phyloP scores from a whole-genome alignment of 2,329 filamentous ascomycete genomes.

The Oidium heveae region DNA sequence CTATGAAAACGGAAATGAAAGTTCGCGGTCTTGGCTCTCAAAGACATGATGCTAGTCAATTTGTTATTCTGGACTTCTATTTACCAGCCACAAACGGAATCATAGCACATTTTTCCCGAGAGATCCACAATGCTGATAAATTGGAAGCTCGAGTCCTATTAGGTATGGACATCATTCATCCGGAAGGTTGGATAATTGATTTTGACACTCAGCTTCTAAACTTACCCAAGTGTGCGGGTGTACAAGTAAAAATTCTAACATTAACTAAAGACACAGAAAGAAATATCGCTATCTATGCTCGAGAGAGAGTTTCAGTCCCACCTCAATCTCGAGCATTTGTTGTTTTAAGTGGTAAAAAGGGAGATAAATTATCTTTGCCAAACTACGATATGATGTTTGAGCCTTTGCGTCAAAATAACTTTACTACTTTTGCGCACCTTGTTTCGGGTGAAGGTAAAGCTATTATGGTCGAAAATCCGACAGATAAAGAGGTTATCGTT shows the following conservation, averaged over 20 bases:
- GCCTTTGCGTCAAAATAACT: not conserved
- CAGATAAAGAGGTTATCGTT: not conserved
- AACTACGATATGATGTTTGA: not conserved
- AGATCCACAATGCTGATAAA: not conserved
- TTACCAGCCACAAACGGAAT: too few relatives aligned
- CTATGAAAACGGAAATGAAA: not conserved
- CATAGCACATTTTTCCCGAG: too few relatives aligned
- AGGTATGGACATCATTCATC: not conserved
- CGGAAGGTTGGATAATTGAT: not conserved
- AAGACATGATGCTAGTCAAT: too few relatives aligned
- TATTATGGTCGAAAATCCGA: not conserved
- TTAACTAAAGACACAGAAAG: too few relatives aligned
- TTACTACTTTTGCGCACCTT: not conserved
- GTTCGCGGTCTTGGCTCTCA: too few relatives aligned
- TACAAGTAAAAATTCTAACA: not conserved
- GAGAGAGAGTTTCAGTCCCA: too few relatives aligned
- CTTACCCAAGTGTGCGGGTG: not conserved
- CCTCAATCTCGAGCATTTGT: not conserved
- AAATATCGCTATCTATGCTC: too few relatives aligned
- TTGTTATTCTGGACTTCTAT: too few relatives aligned
- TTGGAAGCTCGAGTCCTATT: not conserved
- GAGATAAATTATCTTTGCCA: not conserved
- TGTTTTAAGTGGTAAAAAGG: not conserved
- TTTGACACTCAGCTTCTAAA: not conserved
- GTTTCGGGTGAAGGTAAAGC: not conserved